Percentiles rank a stretch among this genome's conserved stretches.
These are phyloP conservation scores for Tillandsia fasciculata DNA, from an alignment of 176 grass and related monocot species.

Conservation along the genomic window DNA sequence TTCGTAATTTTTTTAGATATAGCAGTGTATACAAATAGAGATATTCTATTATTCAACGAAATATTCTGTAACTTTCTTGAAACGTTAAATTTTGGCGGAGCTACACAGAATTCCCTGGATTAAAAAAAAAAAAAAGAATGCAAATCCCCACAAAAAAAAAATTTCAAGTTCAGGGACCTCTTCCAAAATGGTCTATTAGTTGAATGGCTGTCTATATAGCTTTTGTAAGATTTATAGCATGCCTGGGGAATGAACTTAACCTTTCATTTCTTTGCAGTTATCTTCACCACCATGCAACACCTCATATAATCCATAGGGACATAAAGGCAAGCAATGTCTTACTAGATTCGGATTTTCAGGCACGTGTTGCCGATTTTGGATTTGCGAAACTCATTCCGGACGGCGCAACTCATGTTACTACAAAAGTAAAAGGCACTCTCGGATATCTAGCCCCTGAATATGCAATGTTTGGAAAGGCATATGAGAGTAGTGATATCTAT, in stretches of 20 bases:
- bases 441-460: constrained; percentile 19
- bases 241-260: not conserved
- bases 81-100: too few species aligned
- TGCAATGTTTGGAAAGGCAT: constrained; percentile 12
- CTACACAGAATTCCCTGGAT: too few species aligned
- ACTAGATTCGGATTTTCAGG: constrained; percentile 24
- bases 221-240: too few species aligned
- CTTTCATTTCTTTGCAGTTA: constrained; percentile 8
- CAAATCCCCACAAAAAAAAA: too few species aligned
- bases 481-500: constrained; percentile 21
- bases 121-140: too few species aligned
- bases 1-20: too few species aligned
- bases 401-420: constrained; percentile 6
- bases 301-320: constrained; percentile 20
- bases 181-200: too few species aligned
- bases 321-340: constrained; percentile 33
- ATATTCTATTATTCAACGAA: not conserved
- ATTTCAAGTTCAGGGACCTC: too few species aligned
- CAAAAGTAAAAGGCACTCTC: constrained; percentile 8
- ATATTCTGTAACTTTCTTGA: not conserved
- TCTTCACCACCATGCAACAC: constrained; percentile 26
- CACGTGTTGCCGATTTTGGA: constrained; percentile 31
- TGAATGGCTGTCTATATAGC: too few species aligned
- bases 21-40: not conserved
- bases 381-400: constrained; percentile 23